Evolutionary conservation across 1,284 basidiomycete species (phyloP), one percentile per base, ranked within the genome.

Genomic region (Rhizoctonia solani): DNA sequence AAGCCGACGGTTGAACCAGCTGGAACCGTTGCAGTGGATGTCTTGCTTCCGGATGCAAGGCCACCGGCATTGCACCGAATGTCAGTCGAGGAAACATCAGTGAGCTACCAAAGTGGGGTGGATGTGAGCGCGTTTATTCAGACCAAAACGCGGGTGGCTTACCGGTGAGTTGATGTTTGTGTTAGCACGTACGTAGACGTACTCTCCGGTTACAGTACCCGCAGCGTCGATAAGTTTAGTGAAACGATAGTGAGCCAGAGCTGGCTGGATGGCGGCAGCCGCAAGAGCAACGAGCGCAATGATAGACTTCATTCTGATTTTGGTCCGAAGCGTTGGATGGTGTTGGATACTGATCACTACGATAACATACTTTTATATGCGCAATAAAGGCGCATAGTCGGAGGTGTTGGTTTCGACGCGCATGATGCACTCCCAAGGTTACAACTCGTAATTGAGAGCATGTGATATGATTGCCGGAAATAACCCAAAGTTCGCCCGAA

Each of bases 11-110:
- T 71, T 8, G 69, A 65, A 27, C 73, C 70, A 27, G 72, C 80
- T 21, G 77, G 69, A 34, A 81, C 80, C 16, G 71, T 71, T 34
- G 80, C 76, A 5, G 78, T 81, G 37, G 74, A 72, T 5, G 71
- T 68, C 11, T 79, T 79, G 30, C 46, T 52, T 63, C 59, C 59
- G 9, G 47, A 63, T n/a, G 77, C 47, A 11, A 70, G 59, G 2
- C 76, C 76, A 71, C 75, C 75, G 52, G 74, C 73, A 71, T 81
- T 81, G 75, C 81, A 82, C 6, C 73, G 72, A 56, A 80, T 73
- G 67, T 76, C 75, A 27, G 49, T 61, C 27, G 77, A 77, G 9
- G 77, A 78, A 27, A 79, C 76, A 19, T 71, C 69, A 29, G 74
- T 73, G 37, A 82, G 79, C 59, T 63, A 21, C 49, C 4, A 37